phyloP scores from a whole-genome alignment of 441 rosid species.

The Adansonia rubrostipa region DNA sequence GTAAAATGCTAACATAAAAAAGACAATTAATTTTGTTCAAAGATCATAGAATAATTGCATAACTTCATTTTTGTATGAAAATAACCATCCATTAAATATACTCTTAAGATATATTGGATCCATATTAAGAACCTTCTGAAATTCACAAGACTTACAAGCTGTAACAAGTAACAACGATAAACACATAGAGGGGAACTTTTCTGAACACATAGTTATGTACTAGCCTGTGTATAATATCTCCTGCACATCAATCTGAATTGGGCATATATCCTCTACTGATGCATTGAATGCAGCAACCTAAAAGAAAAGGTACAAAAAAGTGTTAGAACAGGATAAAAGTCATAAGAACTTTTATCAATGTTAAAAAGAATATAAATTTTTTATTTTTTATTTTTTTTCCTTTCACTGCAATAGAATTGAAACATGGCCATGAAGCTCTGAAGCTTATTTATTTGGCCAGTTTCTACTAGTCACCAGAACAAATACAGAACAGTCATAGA shows the following conservation, averaged over 20 bases:
- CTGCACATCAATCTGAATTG: background rate
- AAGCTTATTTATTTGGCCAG: background rate
- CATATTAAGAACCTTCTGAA: background rate
- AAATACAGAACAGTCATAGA: background rate
- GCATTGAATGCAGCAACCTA: constrained; percentile 13
- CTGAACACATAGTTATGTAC: constrained; percentile 1
- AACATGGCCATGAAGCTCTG: background rate
- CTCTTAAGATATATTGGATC: background rate
- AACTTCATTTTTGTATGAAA: background rate
- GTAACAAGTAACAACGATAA: constrained; percentile 1
- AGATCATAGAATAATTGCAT: background rate
- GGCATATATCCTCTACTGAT: background rate
- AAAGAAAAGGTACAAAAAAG: background rate
- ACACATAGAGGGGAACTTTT: background rate
- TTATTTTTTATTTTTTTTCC: background rate
- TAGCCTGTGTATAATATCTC: background rate
- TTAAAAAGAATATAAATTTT: background rate
- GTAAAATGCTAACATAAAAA: background rate
- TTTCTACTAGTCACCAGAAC: background rate
- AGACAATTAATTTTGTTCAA: background rate
- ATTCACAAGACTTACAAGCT: background rate
- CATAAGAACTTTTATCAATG: background rate
- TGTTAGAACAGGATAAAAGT: background rate
- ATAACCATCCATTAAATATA: background rate
- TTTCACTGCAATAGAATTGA: background rate